These are phyloP conservation scores for Boletus tomentosulus DNA, from an alignment of 768 basidiomycete genomes.

Conservation along the genomic window DNA sequence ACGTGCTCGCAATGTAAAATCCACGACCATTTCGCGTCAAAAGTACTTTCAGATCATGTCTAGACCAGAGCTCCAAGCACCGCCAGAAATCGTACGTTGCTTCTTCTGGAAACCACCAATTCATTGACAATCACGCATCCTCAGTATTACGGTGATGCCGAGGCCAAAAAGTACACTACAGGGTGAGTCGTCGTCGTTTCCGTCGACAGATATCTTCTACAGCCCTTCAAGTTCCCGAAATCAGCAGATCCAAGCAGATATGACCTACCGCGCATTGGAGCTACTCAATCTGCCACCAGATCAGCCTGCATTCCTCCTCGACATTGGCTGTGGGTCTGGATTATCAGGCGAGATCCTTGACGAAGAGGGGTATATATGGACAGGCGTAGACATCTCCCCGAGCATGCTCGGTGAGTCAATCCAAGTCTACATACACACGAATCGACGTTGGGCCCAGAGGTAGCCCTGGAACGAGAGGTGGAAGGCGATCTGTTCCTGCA, in stretches of 20 bases:
- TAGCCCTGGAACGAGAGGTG: conserved; percentile 91
- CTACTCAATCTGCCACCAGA: conserved; percentile 78
- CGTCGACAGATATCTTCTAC: conserved; percentile 1
- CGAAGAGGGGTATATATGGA: conserved; percentile 90
- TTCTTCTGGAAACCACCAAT: neutral
- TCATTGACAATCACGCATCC: neutral
- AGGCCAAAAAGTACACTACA: conserved; percentile 95
- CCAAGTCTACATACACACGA: neutral
- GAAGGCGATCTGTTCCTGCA: conserved; percentile 96
- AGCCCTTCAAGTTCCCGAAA: conserved; percentile 71
- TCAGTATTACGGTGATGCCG: conserved; percentile 94
- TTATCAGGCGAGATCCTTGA: conserved; percentile 94
- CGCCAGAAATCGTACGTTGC: conserved; percentile 76
- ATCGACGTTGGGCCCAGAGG: conserved; percentile 52
- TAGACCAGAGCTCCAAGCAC: conserved; percentile 82
- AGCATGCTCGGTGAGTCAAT: conserved; percentile 84
- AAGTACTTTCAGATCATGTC: conserved; percentile 53
- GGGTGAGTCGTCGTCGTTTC: conserved; percentile 52
- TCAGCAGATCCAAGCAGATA: conserved; percentile 93
- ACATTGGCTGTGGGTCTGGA: conserved; percentile 98
- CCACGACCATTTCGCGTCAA: neutral
- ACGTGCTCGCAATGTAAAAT: conserved; percentile 15
- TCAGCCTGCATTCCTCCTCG: conserved; percentile 80
- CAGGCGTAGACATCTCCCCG: conserved; percentile 90
- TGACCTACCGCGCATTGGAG: conserved; percentile 95